Evolutionary conservation across 495 filamentous ascomycete species (phyloP), one percentile per base, ranked within the genome.

Genomic region (Penicillium taxi): DNA sequence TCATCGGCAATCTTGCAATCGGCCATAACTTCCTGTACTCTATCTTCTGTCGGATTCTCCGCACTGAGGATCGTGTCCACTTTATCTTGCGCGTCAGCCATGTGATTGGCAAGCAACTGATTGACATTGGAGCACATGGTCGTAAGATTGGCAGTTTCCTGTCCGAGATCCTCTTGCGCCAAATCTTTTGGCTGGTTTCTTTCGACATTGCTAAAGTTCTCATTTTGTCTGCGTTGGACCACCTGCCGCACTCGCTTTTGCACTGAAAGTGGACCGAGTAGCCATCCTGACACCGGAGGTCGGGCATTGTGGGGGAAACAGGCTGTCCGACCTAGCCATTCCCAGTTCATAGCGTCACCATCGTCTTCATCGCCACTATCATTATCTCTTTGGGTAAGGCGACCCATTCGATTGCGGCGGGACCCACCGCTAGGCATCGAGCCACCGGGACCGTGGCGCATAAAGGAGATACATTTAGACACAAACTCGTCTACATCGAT

Each of bases 401-500:
- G 52, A 12, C 50, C 47, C 39, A 57, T 58, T 20, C 53, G 61
- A 23, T 49, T 55, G 21, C 60, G 62, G n/a, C 55, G 58, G 20
- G 45, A 52, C 14, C 22, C 52, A 2, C 39, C 13, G 12, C 37
- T 20, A 2, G 37, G 32, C 13, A 53, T 43, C 15, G 52, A 44
- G 22, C 51, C 48, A 28, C 38, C 52, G 2, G 52, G 62, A 21
- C 77, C 80, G 8, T 69, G 61, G 9, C 76, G 73, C 93, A 98
- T 98, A 54, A 81, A 96, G 1, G 71, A 73, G 30, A 93, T 84
- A 54, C 83, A 90, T 56, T 93, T 95, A 0, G 84, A 84, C 6
- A 96, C 81, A 50, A 96, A 96, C 42, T 94, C 86, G 45, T 96
- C 90, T 0, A 93, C 73, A 48, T 98, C 93, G 16, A 98, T 65